Evolutionary conservation across 345 rosid genomes (phyloP).

Genomic region (Cardamine chenopodiifolia): DNA sequence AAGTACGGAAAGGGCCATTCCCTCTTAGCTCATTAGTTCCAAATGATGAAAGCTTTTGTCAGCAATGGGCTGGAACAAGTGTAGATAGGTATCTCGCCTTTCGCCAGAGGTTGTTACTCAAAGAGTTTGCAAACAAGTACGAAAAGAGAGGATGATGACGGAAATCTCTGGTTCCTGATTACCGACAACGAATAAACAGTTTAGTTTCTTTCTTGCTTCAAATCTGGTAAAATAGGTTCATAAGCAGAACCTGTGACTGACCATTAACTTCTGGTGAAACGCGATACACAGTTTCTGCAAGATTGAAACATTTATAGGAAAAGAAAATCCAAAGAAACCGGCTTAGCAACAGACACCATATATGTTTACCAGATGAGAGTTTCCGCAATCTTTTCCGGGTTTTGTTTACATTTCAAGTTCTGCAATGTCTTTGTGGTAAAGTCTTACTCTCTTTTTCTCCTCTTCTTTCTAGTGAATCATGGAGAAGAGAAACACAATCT

Average conservation of each 20-base stretch:
- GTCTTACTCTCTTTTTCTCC: not conserved
- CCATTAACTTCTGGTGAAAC: conserved; percentile 4
- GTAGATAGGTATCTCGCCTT: conserved; percentile 79
- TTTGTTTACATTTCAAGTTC: conserved; percentile 26
- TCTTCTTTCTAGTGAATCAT: conserved; percentile 14
- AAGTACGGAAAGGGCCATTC: conserved; percentile 94
- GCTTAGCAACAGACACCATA: not conserved
- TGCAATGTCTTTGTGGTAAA: conserved; percentile 29
- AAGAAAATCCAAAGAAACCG: conserved; percentile 3
- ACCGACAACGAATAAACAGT: conserved; percentile 7
- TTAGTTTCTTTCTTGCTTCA: conserved; percentile 13
- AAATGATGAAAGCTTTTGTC: conserved; percentile 81
- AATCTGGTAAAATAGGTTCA: conserved; percentile 29
- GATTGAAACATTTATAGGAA: conserved; percentile 11
- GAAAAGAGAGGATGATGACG: conserved; percentile 47
- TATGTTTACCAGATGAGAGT: conserved; percentile 25
- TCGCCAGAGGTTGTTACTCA: conserved; percentile 71
- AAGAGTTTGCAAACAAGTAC: conserved; percentile 73
- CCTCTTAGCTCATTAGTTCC: conserved; percentile 86
- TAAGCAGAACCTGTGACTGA: conserved; percentile 27
- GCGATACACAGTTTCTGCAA: conserved; percentile 16
- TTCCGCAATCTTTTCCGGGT: not conserved
- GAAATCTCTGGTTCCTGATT: conserved; percentile 3
- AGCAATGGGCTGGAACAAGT: conserved; percentile 90
- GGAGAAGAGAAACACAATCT: conserved; percentile 10